Conservation (phyloP, 2,329 filamentous ascomycete genomes). For the Fusarium sp. region DNA sequence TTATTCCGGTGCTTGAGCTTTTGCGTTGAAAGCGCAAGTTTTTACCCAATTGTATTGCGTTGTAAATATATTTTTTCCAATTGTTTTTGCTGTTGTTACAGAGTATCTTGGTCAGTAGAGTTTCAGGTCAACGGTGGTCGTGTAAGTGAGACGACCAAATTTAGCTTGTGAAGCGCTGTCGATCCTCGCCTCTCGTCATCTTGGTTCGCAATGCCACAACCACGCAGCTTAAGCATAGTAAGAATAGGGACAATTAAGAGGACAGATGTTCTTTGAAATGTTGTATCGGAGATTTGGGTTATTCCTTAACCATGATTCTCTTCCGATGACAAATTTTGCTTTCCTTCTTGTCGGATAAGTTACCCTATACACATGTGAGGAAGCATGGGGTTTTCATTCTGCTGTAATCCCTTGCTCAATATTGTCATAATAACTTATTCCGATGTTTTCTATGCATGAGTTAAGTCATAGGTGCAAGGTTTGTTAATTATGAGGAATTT, state of each 20-base stretch:
- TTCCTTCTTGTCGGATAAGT: not conserved
- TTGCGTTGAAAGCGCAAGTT: not conserved
- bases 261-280: not conserved
- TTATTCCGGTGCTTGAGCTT: conserved; percentile 24
- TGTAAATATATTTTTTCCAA: not conserved
- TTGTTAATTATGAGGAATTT: too few relatives aligned
- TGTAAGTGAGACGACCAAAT: conserved; percentile 10
- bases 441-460: not conserved
- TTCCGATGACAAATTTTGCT: too few relatives aligned
- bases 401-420: too few relatives aligned
- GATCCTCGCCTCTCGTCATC: conserved; percentile 26
- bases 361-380: not conserved
- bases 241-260: not conserved
- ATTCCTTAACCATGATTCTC: too few relatives aligned
- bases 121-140: not conserved
- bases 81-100: not conserved
- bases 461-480: too few relatives aligned
- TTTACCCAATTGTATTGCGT: not conserved
- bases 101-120: not conserved
- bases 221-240: not conserved
- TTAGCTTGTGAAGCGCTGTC: conserved; percentile 1
- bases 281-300: too few relatives aligned
- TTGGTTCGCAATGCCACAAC: conserved; percentile 12
- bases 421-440: not conserved
- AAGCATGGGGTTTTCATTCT: too few relatives aligned